Base-by-base conservation (phyloP, 2,329 filamentous ascomycete species). In the Remersonia thermophila region DNA sequence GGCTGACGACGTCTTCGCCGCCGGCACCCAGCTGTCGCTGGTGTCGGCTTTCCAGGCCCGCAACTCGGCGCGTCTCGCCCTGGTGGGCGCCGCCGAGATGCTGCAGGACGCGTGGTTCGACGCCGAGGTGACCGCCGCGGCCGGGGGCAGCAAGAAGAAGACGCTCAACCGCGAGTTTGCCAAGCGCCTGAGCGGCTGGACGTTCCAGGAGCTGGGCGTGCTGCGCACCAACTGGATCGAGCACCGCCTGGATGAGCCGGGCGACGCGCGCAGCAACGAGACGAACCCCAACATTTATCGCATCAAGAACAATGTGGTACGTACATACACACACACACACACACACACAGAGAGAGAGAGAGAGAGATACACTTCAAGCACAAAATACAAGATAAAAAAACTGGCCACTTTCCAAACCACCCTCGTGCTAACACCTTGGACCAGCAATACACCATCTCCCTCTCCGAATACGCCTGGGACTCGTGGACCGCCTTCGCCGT, bases 261-360 rank as follows among this genome's bases (percentile, higher is more conserved):
- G 58, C 26, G 20, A 23, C 9, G 65, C 59, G n/a, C 27, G 11
- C 5, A 55, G 55, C 32, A 70, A 73, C 44, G 69, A 70, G 46
- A 70, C 73, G 45, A 95, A 95, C 65, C 87, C 89, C 8, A 73
- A 65, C 38, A 87, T 96, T 47, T 98, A 98, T 65, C 76, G 91
- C 47, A 78, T 98, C 57, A 98, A 96, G 73, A 94, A 85, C 62
- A 80, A 95, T 55, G 87, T 95, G 51, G 87, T 94, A 73, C 56
- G 85, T 83, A 36, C 14, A 33, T n/a, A n/a, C n/a, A n/a, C n/a
- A n/a, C n/a, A n/a, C n/a, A n/a, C n/a, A n/a, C n/a, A n/a, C n/a
- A n/a, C n/a, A n/a, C n/a, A n/a, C n/a, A n/a, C n/a, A n/a, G n/a
- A n/a, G n/a, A n/a, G n/a, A n/a, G n/a, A n/a, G n/a, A n/a, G n/a